Evolutionary conservation across 345 rosid genomes (phyloP), one percentile per base, ranked within the genome.

Genomic region (Pugionium dolabratum): DNA sequence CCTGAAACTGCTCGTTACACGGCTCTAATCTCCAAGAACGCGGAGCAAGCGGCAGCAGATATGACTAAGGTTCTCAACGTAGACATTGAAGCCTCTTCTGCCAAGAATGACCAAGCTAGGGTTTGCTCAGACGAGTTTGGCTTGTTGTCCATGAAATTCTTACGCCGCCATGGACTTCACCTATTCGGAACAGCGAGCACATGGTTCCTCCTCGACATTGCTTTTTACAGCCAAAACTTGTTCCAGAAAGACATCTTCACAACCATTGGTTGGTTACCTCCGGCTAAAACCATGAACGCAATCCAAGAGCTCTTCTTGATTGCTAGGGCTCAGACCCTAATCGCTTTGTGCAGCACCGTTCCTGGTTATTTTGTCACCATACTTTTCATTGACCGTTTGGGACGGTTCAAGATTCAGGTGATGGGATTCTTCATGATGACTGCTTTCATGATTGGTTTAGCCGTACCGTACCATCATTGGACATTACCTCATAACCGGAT

Each of bases 1-100:
- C 93, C 96, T 0, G 96, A 86, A 79, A 89, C 96, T 0, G 91
- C 96, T 31, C 87, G 89, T 6, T 89, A 86, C 84, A 85, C 96
- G 0, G 84, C 89, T 27, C 72, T 89, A 41, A 81, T 86, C 1
- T 82, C 86, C 41, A 86, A 78, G 79, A 81, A 84, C 41, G 81
- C 89, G 0, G 79, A 80, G 27, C 80, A 81, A 76, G 96, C 89
- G 0, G 85, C 96, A 0, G 43, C 79, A 0, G 91, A 89, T 50
- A 89, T 89, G 96, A 52, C 89, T 7, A 87, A 85, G 61, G 96
- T 90, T 35, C 84, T 90, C 34, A 68, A 84, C 25, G 85, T 90
- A 11, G 90, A 84, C 0, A 11, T 85, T 1, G 84, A 85, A 43
- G 75, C 79, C 10, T 87, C 86, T 31, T 72, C 76, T 35, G 89